phyloP scores from a whole-genome alignment of 352 stramenopile genomes.

The Pythium chondricola region DNA sequence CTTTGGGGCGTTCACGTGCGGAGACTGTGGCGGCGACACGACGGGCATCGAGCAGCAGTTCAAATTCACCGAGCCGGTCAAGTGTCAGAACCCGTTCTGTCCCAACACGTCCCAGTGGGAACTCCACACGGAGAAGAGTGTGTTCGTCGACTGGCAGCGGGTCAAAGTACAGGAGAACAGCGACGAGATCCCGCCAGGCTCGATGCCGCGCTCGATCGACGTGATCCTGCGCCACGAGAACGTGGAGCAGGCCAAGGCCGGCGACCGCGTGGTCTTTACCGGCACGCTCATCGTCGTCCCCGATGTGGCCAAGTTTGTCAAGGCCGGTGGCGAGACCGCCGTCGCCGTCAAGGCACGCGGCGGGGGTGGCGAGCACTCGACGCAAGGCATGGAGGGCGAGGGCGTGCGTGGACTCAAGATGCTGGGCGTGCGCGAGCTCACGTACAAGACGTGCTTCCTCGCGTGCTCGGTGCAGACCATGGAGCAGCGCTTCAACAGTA shows the following conservation, averaged over 20 bases:
- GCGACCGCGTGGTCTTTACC: slow-evolving; percentile 94
- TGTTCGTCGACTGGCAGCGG: slow-evolving; percentile 99
- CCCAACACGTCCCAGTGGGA: slow-evolving; percentile 84
- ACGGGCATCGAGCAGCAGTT: slow-evolving; percentile 97
- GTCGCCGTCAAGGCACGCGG: slow-evolving; percentile 37
- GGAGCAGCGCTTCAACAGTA: slow-evolving; percentile 83
- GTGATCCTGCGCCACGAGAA: slow-evolving; percentile 97
- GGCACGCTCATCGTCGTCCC: slow-evolving; percentile 95
- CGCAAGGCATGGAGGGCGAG: slow-evolving; percentile 78
- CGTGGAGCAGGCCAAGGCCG: slow-evolving; percentile 95
- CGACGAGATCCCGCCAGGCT: slow-evolving; percentile 97
- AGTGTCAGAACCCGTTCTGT: slow-evolving; percentile 96
- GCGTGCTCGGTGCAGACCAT: slow-evolving; percentile 92
- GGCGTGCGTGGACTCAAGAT: slow-evolving; percentile 93
- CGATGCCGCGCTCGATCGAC: slow-evolving; percentile 96
- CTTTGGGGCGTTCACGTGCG: slow-evolving; percentile 93
- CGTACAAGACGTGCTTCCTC: slow-evolving; percentile 97
- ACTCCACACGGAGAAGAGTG: slow-evolving; percentile 86
- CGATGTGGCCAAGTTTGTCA: slow-evolving; percentile 90
- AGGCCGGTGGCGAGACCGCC: slow-evolving; percentile 58
- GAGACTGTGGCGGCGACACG: slow-evolving; percentile 90
- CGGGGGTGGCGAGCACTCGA: slow-evolving; percentile 51
- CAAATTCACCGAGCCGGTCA: slow-evolving; percentile 94
- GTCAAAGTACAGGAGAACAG: slow-evolving; percentile 98
- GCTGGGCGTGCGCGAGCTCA: slow-evolving; percentile 96